Evolutionary conservation across 1,284 basidiomycete genomes (phyloP), one percentile per base, ranked within the genome.

Genomic region (Tetrapyrgos nigripes): DNA sequence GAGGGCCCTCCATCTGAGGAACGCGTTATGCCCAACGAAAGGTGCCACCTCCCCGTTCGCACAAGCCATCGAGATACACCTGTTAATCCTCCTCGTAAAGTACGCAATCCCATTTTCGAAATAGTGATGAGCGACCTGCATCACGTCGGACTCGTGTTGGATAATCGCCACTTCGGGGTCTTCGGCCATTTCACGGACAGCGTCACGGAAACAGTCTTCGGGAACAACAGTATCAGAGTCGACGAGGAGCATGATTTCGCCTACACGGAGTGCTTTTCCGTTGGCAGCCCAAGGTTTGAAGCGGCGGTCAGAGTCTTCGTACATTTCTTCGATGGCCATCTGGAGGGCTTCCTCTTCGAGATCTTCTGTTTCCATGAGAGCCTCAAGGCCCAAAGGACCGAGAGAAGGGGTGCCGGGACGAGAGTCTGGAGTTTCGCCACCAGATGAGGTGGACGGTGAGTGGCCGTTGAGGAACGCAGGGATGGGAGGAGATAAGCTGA

Each of bases 1-100:
- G 3, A 94, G 75, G 0, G 93, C 92, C 27, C 81, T 81, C 93
- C 93, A 95, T 17, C 92, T 84, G 26, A 94, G 74, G 75, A 94
- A 94, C 2, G 92, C 92, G 63, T 94, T 94, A 73, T 94, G 93
- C 0, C 93, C 93, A 67, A 94, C 89, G 68, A 94, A 94, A 0
- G 92, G 92, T 2, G 92, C 89, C 24, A 89, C 85, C 74, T 93
- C 92, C 46, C 91, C 93, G 66, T 91, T 92, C 4, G 84, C 88
- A 60, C 85, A 87, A 44, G 85, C 84, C 78, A 64, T 11, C 50
- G 29, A 31, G 40, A 92, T 93, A 70, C 82, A 86, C 67, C 79
- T 75, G 68, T 92, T 89, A 70, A 91, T 89, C 57, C 88, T 76
- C 47, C 83, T 81, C 5, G 91, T 92, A 75, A 94, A 94, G 72